Evolutionary conservation across 768 basidiomycete species (phyloP), one percentile per base, ranked within the genome.

Genomic region (Coprinopsis sp.): DNA sequence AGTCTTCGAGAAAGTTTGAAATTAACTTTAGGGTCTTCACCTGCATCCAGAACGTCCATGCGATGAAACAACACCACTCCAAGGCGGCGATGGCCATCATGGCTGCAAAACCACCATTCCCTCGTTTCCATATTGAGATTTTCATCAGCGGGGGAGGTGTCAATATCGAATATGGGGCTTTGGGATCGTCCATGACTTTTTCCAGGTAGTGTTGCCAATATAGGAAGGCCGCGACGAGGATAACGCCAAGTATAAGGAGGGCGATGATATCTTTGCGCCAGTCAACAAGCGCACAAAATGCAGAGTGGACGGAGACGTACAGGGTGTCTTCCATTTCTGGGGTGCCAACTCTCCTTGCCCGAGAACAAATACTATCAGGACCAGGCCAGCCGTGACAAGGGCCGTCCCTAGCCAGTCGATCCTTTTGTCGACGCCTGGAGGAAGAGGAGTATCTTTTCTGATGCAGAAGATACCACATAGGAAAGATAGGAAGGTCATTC

Each of bases 321-420:
- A 61, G 19, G 57, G 54, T 3, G 82, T 82, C 8, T 60, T 64
- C 86, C 86, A 91, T 16, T 77, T 72, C 3, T 78, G 37, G 0
- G 76, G 70, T 0, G 81, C 84, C 11, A 72, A 59, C 14, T 76
- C 72, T 6, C 80, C 87, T 51, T 87, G 78, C 38, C 82, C 79
- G 3, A 93, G 73, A 0, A 82, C 81, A 54, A 90, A 91, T 6
- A 84, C 72, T 50, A 92, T 71, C 0, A 91, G 64, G 1, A 84
- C 76, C 25, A 91, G 65, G 0, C 85, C 87, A 1, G 67, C 60
- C 0, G 87, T 88, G 13, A 69, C 63, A 13, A 91, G 61, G 13
- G 72, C 60, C 0, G 83, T 84, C 2, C 91, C 91, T 18, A 87
- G 62, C 87, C 87, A 91, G 50, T 93, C 91, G 0, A 91, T 72